phyloP scores from a whole-genome alignment of 805 yeast species.

The Wickerhamiella nectarea region DNA sequence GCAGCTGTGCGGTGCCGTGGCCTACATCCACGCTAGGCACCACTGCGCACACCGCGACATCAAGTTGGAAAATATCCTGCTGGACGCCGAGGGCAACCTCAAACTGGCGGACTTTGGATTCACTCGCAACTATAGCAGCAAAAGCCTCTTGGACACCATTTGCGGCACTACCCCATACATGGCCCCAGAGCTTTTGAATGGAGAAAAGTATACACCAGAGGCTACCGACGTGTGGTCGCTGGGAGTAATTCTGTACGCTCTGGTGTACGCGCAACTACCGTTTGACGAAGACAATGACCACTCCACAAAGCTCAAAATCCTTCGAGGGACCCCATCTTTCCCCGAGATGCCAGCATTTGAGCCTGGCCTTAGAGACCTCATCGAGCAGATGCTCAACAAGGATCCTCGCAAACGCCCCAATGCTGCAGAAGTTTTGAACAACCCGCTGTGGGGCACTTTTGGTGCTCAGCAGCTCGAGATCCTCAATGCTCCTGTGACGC shows the following conservation, averaged over 20 bases:
- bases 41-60: slow-evolving; percentile 69
- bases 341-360: slow-evolving; percentile 20
- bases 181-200: slow-evolving; percentile 82
- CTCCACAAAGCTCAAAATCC: slow-evolving; percentile 44
- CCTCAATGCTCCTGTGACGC: slow-evolving; percentile 25
- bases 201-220: slow-evolving; percentile 64
- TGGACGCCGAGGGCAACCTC: slow-evolving; percentile 69
- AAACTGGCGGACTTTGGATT: slow-evolving; percentile 91
- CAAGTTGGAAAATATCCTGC: slow-evolving; percentile 55
- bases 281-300: slow-evolving; percentile 70
- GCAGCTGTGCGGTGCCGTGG: slow-evolving; percentile 46
- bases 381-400: slow-evolving; percentile 46
- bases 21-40: slow-evolving; percentile 62
- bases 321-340: slow-evolving; percentile 51
- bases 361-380: slow-evolving; percentile 32
- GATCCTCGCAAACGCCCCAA: slow-evolving; percentile 52
- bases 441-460: slow-evolving; percentile 39
- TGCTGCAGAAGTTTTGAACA: slow-evolving; percentile 36
- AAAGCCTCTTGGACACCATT: slow-evolving; percentile 55
- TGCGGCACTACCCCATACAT: slow-evolving; percentile 93
- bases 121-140: slow-evolving; percentile 57
- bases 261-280: slow-evolving; percentile 79
- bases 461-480: slow-evolving; percentile 29
- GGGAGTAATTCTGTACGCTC: slow-evolving; percentile 76
- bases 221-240: slow-evolving; percentile 78